Percentiles rank a stretch among this genome's conserved stretches.
Evolutionary conservation across 805 yeast genomes (phyloP).

Genomic region (Zygosaccharomyces gambellarensis): DNA sequence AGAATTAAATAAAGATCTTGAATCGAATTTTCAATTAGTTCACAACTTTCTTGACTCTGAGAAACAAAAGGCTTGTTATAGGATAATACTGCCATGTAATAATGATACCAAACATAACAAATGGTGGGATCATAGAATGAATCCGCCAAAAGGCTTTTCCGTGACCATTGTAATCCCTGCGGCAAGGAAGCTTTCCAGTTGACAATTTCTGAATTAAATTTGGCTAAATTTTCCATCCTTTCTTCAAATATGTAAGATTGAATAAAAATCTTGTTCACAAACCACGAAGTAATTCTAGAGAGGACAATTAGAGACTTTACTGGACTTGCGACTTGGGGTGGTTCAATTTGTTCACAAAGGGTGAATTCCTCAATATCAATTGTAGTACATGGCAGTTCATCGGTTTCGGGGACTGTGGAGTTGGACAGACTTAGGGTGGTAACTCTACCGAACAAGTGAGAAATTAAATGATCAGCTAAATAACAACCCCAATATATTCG

Average conservation of each 20-base stretch:
- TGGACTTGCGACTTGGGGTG: slow-evolving; percentile 11
- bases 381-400: slow-evolving; percentile 45
- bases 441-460: slow-evolving; percentile 49
- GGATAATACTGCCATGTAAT: slow-evolving; percentile 47
- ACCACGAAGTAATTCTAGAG: slow-evolving; percentile 23
- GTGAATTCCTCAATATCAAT: slow-evolving; percentile 47
- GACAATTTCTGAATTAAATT: slow-evolving; percentile 41
- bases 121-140: slow-evolving; percentile 43
- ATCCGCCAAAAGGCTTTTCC: slow-evolving; percentile 31
- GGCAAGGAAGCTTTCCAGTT: slow-evolving; percentile 44
- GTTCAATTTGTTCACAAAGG: slow-evolving; percentile 17
- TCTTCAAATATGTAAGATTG: slow-evolving; percentile 24
- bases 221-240: slow-evolving; percentile 31
- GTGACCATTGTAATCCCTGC: slow-evolving; percentile 40
- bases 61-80: slow-evolving; percentile 47
- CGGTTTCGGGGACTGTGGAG: slow-evolving; percentile 49
- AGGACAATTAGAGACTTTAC: slow-evolving; percentile 37
- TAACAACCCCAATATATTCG: slow-evolving; percentile 56
- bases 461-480: slow-evolving; percentile 50
- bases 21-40: slow-evolving; percentile 12
- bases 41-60: slow-evolving; percentile 8
- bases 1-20: slow-evolving; percentile 14
- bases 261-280: slow-evolving; percentile 13
- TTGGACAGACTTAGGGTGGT: slow-evolving; percentile 44
- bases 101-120: slow-evolving; percentile 43